These are phyloP conservation scores for Oryza nivara DNA, from an alignment of 176 grass and related monocot genomes.

Conservation along the genomic window DNA sequence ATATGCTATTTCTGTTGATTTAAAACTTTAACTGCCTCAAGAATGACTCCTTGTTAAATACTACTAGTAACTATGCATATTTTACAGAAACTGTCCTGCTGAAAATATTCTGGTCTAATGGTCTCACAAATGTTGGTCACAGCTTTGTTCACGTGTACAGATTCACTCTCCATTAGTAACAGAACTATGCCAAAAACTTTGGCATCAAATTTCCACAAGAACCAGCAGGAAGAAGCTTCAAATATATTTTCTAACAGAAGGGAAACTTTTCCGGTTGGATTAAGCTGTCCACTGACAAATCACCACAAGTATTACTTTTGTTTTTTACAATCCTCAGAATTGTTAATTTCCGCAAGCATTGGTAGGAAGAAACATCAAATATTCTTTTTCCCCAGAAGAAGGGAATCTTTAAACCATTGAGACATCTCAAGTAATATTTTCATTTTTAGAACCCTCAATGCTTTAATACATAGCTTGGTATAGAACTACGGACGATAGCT, in stretches of 20 bases:
- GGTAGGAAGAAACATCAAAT: neutral
- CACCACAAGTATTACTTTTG: neutral
- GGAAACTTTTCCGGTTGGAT: neutral
- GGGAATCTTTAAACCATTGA: neutral
- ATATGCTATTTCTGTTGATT: neutral
- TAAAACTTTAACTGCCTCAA: neutral
- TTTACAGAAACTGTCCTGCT: neutral
- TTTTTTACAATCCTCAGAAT: neutral
- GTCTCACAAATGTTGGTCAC: too few relatives aligned
- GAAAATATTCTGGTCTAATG: neutral
- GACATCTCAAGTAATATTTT: neutral
- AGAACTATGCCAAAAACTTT: too few relatives aligned
- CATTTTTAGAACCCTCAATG: neutral
- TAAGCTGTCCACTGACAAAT: neutral
- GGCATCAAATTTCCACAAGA: conserved; percentile 7
- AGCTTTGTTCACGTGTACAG: too few relatives aligned
- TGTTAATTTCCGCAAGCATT: conserved; percentile 4
- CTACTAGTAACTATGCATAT: neutral
- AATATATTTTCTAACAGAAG: neutral
- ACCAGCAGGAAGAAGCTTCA: neutral
- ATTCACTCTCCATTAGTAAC: too few relatives aligned
- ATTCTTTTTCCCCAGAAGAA: neutral
- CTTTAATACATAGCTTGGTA: neutral
- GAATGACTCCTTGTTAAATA: neutral
- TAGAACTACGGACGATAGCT: neutral